phyloP scores from a whole-genome alignment of 371 early-diverging fungal genomes.

The Amoeboaphelidium protococcarum region DNA sequence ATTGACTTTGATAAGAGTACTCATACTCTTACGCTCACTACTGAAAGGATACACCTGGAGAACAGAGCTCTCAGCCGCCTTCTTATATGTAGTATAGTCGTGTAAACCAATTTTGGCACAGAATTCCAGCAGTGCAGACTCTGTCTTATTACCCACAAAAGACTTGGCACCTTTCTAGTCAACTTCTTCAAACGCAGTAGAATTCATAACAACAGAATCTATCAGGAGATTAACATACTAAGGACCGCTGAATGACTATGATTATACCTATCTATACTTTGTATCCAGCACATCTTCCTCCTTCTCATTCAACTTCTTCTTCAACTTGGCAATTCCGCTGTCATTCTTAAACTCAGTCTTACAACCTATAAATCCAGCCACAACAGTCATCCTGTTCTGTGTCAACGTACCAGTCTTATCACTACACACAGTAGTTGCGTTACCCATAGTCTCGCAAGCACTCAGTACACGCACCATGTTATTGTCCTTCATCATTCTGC shows the following conservation, averaged over 20 bases:
- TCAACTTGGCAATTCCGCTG: slow-evolving; percentile 4
- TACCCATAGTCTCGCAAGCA: slow-evolving; percentile 94
- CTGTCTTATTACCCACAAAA: slow-evolving; percentile 58
- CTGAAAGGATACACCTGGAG: slow-evolving; percentile 26
- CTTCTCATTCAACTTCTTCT: background rate
- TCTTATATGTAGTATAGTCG: background rate
- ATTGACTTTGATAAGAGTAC: slow-evolving; percentile 13
- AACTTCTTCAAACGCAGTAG: slow-evolving; percentile 54
- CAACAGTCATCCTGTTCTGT: slow-evolving; percentile 82
- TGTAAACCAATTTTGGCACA: background rate
- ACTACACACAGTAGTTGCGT: slow-evolving; percentile 81
- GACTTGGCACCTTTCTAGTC: slow-evolving; percentile 21
- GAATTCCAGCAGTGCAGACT: slow-evolving; percentile 38
- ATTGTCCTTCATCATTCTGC: slow-evolving; percentile 53
- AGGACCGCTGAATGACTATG: background rate
- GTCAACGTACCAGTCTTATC: slow-evolving; percentile 94
- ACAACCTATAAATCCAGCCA: slow-evolving; percentile 15
- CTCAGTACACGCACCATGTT: slow-evolving; percentile 76
- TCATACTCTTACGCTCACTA: slow-evolving; percentile 56
- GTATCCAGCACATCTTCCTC: background rate
- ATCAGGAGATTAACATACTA: slow-evolving; percentile 19
- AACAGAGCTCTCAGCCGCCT: background rate
- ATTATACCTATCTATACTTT: background rate
- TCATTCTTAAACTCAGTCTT: slow-evolving; percentile 3
- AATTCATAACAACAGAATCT: slow-evolving; percentile 55